Conservation (phyloP, 2,329 filamentous ascomycete genomes). For the Lasiodiplodia sp. region DNA sequence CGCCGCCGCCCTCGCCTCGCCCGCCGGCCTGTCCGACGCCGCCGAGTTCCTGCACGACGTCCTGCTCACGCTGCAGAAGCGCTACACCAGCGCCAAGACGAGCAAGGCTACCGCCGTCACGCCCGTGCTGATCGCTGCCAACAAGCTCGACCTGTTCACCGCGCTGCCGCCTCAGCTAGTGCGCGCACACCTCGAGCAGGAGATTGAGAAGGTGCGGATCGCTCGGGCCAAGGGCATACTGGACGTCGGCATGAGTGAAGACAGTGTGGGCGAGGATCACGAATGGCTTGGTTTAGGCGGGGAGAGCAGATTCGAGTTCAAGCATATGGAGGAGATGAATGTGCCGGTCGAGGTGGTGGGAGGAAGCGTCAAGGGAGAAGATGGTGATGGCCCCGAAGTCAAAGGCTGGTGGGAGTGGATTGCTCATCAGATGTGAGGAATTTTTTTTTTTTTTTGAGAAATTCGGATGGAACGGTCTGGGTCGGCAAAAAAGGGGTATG, state of each 20-base stretch:
- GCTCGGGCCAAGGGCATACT: slow-evolving; percentile 80
- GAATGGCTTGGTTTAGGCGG: slow-evolving; percentile 85
- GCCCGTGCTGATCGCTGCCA: slow-evolving; percentile 84
- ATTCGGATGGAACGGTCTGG: neutral
- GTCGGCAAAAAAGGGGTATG: slow-evolving; percentile 14
- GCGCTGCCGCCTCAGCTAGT: slow-evolving; percentile 82
- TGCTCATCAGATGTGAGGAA: slow-evolving; percentile 69
- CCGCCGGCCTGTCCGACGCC: slow-evolving; percentile 67
- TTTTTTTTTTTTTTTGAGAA: neutral
- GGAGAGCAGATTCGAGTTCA: slow-evolving; percentile 78
- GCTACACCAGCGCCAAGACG: slow-evolving; percentile 64
- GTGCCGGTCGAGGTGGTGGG: slow-evolving; percentile 78
- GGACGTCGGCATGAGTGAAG: slow-evolving; percentile 77
- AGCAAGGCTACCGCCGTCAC: slow-evolving; percentile 67
- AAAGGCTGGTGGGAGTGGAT: slow-evolving; percentile 94
- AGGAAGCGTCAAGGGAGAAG: slow-evolving; percentile 69
- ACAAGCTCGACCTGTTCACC: slow-evolving; percentile 96
- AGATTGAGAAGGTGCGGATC: slow-evolving; percentile 78
- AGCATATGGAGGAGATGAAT: slow-evolving; percentile 82
- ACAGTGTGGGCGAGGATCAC: slow-evolving; percentile 59
- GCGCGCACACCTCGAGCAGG: slow-evolving; percentile 75
- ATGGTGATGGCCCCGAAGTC: slow-evolving; percentile 72
- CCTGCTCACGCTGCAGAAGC: slow-evolving; percentile 81
- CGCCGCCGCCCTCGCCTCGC: slow-evolving; percentile 61
- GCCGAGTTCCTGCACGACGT: slow-evolving; percentile 89